These are phyloP conservation scores for Leucocoprinus gongylophorus DNA, from an alignment of 1,284 basidiomycete species.

Conservation along the genomic window DNA sequence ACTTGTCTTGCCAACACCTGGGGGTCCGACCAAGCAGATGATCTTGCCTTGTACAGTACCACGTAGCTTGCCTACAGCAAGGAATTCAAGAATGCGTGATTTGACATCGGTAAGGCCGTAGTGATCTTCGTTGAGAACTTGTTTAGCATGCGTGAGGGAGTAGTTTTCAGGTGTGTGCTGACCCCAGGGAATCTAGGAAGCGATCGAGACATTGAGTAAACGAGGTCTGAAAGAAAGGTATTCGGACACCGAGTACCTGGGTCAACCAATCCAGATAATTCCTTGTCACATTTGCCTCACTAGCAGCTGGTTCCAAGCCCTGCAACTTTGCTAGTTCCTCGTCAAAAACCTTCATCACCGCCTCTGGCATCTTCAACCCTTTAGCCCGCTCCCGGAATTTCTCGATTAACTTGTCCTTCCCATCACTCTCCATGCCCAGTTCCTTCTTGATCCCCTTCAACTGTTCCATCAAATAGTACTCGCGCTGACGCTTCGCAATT, in stretches of 20 bases:
- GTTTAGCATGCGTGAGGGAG: constrained; percentile 78
- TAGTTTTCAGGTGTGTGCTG: constrained; percentile 93
- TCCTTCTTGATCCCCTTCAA: constrained; percentile 99
- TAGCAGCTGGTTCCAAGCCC: constrained; percentile 87
- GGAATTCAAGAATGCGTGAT: constrained; percentile 95
- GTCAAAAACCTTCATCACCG: constrained; percentile 91
- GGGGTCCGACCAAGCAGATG: constrained; percentile 93
- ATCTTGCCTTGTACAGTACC: constrained; percentile 98
- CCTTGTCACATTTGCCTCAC: constrained; percentile 93
- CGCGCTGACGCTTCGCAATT: constrained; percentile 94
- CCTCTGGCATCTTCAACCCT: constrained; percentile 87
- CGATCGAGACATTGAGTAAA: constrained; percentile 21
- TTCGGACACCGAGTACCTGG: constrained; percentile 44
- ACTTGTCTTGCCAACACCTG: constrained; percentile 87
- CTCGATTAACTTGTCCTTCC: constrained; percentile 96
- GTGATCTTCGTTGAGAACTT: constrained; percentile 92
- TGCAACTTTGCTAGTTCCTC: constrained; percentile 93
- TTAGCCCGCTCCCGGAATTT: constrained; percentile 92
- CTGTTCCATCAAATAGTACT: constrained; percentile 99
- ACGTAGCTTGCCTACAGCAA: constrained; percentile 94
- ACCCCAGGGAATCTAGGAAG: constrained; percentile 88
- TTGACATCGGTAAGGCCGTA: constrained; percentile 96
- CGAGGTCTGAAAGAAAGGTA: constrained; percentile 1
- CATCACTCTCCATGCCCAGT: constrained; percentile 94
- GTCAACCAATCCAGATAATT: constrained; percentile 98